Percentiles rank a stretch among this genome's conserved stretches.
Evolutionary conservation across 2,329 filamentous ascomycete species (phyloP).

Genomic region (Hypomyces perniciosus): DNA sequence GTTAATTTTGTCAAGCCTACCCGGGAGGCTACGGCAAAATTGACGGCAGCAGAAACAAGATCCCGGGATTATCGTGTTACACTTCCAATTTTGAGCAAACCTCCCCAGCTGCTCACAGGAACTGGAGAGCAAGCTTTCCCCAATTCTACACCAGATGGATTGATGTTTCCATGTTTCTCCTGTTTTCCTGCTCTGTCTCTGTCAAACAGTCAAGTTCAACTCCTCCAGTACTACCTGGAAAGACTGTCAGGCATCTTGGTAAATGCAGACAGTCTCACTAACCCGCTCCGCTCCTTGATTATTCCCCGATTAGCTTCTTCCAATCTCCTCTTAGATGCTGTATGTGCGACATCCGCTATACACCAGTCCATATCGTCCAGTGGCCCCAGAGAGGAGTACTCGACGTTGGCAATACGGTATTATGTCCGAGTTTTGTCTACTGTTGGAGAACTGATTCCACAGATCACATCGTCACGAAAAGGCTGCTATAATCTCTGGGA

Average conservation of each 20-base stretch:
- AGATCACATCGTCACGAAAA: background rate
- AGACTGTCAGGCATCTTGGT: slow-evolving; percentile 4
- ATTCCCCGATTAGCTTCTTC: slow-evolving; percentile 5
- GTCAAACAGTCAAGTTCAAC: too few relatives aligned
- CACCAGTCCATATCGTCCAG: background rate
- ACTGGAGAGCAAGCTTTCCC: too few relatives aligned
- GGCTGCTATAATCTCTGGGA: background rate
- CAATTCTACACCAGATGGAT: too few relatives aligned
- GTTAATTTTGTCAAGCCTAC: too few relatives aligned
- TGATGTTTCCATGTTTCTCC: too few relatives aligned
- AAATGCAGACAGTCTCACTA: slow-evolving; percentile 4
- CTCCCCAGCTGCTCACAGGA: too few relatives aligned
- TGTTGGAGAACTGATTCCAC: slow-evolving; percentile 3
- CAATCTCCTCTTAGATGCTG: slow-evolving; percentile 5
- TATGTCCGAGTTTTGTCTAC: slow-evolving; percentile 6
- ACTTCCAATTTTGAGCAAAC: too few relatives aligned
- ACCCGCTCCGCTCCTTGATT: slow-evolving; percentile 5
- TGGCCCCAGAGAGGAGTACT: background rate
- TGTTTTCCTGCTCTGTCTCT: too few relatives aligned
- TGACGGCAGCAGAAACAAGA: too few relatives aligned
- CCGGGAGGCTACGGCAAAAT: too few relatives aligned
- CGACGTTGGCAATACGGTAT: slow-evolving; percentile 2
- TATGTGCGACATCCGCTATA: slow-evolving; percentile 1
- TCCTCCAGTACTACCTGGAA: slow-evolving; percentile 9
- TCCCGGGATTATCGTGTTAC: too few relatives aligned